Evolutionary conservation across 768 basidiomycete genomes (phyloP).

Genomic region (Tulasnella calospora): DNA sequence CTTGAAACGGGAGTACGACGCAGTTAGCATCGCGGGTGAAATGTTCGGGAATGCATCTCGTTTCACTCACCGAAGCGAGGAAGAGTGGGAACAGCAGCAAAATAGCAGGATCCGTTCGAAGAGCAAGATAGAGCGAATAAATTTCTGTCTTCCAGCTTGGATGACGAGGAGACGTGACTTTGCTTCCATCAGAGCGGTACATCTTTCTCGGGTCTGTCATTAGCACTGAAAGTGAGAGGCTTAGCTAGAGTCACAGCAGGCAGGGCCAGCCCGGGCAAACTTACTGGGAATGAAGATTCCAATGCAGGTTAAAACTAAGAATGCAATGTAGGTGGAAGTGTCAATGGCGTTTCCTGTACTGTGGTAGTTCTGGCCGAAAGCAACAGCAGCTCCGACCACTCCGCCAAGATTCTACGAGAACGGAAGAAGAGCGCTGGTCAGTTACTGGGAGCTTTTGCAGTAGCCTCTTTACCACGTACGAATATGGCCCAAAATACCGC

Average conservation of each 20-base stretch:
- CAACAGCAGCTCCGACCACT: conserved; percentile 30
- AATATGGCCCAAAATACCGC: conserved; percentile 82
- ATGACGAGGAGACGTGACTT: conserved; percentile 53
- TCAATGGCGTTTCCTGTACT: conserved; percentile 28
- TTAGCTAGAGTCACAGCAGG: conserved; percentile 60
- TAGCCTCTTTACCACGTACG: conserved; percentile 25
- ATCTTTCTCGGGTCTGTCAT: conserved; percentile 71
- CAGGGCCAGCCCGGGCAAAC: conserved; percentile 11
- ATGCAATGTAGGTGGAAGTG: conserved; percentile 56
- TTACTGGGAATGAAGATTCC: conserved; percentile 55
- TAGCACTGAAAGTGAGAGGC: conserved; percentile 44
- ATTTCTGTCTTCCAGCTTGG: conserved; percentile 77
- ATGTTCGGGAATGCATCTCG: no score
- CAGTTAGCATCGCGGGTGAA: neutral
- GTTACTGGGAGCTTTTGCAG: neutral
- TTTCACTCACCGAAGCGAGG: conserved; percentile 48
- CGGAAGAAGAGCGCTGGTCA: neutral
- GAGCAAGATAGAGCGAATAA: conserved; percentile 59
- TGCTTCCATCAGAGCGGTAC: conserved; percentile 69
- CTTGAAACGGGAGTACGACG: neutral
- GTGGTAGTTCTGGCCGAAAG: conserved; percentile 29
- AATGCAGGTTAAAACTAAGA: conserved; percentile 64
- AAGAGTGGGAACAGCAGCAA: conserved; percentile 81
- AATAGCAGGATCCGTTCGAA: conserved; percentile 67
- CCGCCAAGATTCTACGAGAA: conserved; percentile 28